A percentile compares a stretch with the other conserved stretches of the same genome.
These are phyloP conservation scores for Henningerozyma blattae DNA, from an alignment of 805 yeast species.

Conservation along the genomic window DNA sequence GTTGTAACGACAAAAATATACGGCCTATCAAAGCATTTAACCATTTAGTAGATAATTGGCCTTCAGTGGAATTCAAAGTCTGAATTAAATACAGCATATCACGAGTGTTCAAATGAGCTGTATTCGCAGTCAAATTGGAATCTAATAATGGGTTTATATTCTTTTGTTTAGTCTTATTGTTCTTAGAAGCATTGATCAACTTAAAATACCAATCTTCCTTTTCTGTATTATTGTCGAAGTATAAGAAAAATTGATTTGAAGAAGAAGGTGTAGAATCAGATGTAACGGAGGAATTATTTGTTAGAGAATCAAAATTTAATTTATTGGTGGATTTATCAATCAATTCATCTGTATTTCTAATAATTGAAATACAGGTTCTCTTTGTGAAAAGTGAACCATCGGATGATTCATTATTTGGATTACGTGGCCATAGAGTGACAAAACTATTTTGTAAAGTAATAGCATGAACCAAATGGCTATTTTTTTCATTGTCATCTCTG, in stretches of 20 bases:
- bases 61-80: slow-evolving; percentile 68
- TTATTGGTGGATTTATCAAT: slow-evolving; percentile 8
- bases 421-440: slow-evolving; percentile 78
- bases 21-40: slow-evolving; percentile 80
- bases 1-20: slow-evolving; percentile 61
- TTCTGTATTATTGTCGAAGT: slow-evolving; percentile 64
- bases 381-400: slow-evolving; percentile 79
- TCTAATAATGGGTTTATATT: slow-evolving; percentile 31
- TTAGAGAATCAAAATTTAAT: neutral
- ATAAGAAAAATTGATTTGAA: slow-evolving; percentile 40
- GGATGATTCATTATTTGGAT: slow-evolving; percentile 25
- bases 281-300: neutral
- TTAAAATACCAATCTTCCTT: slow-evolving; percentile 94
- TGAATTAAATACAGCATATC: slow-evolving; percentile 68
- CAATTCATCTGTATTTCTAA: slow-evolving; percentile 30
- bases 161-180: slow-evolving; percentile 9
- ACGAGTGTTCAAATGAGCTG: slow-evolving; percentile 58
- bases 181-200: slow-evolving; percentile 62
- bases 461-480: slow-evolving; percentile 53
- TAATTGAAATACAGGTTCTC: slow-evolving; percentile 64
- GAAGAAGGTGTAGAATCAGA: neutral
- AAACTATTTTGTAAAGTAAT: slow-evolving; percentile 61
- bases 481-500: slow-evolving; percentile 41
- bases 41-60: slow-evolving; percentile 80
- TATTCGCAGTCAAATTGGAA: slow-evolving; percentile 56